Percentiles rank a stretch among this genome's conserved stretches.
Evolutionary conservation across 768 basidiomycete genomes (phyloP).

Genomic region (Trametes cubensis): DNA sequence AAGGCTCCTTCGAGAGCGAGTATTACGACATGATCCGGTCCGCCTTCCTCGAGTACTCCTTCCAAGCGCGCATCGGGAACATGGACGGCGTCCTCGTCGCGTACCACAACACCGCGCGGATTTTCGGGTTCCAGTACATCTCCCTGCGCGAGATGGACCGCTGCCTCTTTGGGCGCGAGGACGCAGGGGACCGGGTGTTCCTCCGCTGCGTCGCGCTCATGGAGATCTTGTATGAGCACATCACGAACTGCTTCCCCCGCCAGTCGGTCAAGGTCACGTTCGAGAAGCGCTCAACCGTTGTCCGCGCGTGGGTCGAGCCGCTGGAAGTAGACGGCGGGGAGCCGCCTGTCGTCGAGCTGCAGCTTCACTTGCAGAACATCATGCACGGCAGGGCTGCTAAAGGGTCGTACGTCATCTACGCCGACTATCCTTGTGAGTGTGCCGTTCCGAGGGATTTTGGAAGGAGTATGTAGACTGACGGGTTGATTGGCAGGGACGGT

Average conservation of each 20-base stretch:
- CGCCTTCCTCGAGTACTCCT: conserved; percentile 87
- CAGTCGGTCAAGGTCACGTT: conserved; percentile 64
- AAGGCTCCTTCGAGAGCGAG: conserved; percentile 88
- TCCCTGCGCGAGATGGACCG: conserved; percentile 87
- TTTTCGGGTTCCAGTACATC: conserved; percentile 95
- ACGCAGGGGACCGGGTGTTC: conserved; percentile 76
- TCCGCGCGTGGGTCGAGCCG: conserved; percentile 74
- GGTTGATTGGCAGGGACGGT: conserved; percentile 17
- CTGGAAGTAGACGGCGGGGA: conserved; percentile 44
- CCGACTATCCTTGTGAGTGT: conserved; percentile 16
- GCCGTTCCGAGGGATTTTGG: not conserved
- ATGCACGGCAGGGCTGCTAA: conserved; percentile 41
- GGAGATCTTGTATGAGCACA: conserved; percentile 64
- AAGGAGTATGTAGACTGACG: not conserved
- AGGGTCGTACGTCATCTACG: conserved; percentile 33
- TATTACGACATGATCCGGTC: conserved; percentile 94
- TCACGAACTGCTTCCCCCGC: conserved; percentile 59
- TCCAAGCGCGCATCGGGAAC: conserved; percentile 94
- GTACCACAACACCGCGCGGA: conserved; percentile 82
- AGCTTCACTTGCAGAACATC: conserved; percentile 50
- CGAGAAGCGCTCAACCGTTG: conserved; percentile 51
- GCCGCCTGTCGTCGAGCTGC: conserved; percentile 59
- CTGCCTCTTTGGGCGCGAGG: conserved; percentile 65
- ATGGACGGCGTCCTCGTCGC: conserved; percentile 95
- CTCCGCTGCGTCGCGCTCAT: conserved; percentile 70